Conservation (phyloP, 345 rosid species). For the Sapria himalayana region DNA sequence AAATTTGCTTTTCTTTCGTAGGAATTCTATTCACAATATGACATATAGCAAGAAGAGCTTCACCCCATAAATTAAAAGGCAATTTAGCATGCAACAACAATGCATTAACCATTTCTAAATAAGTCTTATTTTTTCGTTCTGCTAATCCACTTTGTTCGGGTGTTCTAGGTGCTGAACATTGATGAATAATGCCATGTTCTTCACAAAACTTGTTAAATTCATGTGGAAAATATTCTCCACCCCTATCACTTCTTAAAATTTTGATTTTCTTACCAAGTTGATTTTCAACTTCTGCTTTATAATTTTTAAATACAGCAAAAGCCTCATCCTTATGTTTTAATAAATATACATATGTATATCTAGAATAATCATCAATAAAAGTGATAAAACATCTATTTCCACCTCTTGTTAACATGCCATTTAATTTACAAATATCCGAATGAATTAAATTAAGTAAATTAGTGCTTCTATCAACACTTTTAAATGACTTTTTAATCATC, state of each 20-base stretch:
- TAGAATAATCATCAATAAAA: conserved; percentile 7
- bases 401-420: conserved; percentile 2
- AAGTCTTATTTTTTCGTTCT: conserved; percentile 1
- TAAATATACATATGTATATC: conserved; percentile 2
- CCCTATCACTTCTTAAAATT: conserved; percentile 2
- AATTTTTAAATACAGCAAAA: not conserved
- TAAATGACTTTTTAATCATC: conserved; percentile 7
- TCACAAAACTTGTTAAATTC: not conserved
- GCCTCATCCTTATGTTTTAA: conserved; percentile 1
- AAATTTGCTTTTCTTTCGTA: not conserved
- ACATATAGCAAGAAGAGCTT: not conserved
- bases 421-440: conserved; percentile 7
- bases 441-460: not conserved
- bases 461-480: not conserved
- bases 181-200: conserved; percentile 1
- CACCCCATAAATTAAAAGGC: conserved; percentile 1
- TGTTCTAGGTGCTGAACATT: not conserved
- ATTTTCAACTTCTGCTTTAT: not conserved
- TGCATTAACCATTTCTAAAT: conserved; percentile 4
- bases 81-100: not conserved
- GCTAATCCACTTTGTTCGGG: conserved; percentile 1
- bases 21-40: conserved; percentile 2
- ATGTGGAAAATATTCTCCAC: conserved; percentile 3
- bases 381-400: not conserved
- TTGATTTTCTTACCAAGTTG: conserved; percentile 1